Evolutionary conservation across 176 grass and related monocot genomes (phyloP).

Genomic region (maize (Zea mays)): Zm-B73-REFERENCE-NAM-5.0 NC_050099.1:7961501-7962000

Average conservation of each 20-base stretch:
- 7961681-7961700: not conserved
- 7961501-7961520: not conserved
- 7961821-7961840: not conserved
- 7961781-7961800: slow-evolving; percentile 82
- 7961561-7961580: slow-evolving; percentile 79
- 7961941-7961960: too few relatives aligned
- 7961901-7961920: not conserved
- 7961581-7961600: slow-evolving; percentile 90
- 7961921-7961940: too few relatives aligned
- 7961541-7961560: slow-evolving; percentile 50
- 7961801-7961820: slow-evolving; percentile 73
- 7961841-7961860: slow-evolving; percentile 21
- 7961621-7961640: slow-evolving; percentile 89
- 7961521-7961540: not conserved
- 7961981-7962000: too few relatives aligned
- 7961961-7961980: too few relatives aligned
- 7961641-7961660: slow-evolving; percentile 59
- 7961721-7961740: slow-evolving; percentile 88
- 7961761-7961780: slow-evolving; percentile 75
- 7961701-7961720: not conserved
- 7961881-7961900: not conserved
- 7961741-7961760: slow-evolving; percentile 73
- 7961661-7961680: slow-evolving; percentile 24
- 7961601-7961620: slow-evolving; percentile 83
- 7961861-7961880: not conserved